These are phyloP conservation scores for Penicillium silybi DNA, from an alignment of 495 filamentous ascomycete species.

Conservation along the genomic window DNA sequence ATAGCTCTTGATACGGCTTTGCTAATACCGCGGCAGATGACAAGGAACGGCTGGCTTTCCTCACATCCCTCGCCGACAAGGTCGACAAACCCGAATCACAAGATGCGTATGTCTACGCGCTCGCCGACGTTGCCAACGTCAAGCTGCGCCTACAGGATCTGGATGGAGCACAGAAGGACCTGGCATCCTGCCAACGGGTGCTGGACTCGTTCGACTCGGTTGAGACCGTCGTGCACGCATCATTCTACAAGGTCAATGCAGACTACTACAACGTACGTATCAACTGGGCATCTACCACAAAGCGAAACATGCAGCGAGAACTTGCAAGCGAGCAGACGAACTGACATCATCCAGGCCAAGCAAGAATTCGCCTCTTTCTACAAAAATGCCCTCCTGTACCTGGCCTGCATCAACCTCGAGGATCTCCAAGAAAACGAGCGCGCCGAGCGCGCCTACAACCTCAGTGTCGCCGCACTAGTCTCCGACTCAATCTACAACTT, in stretches of 20 bases:
- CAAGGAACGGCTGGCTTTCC: slow-evolving; percentile 81
- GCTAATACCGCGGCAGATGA: slow-evolving; percentile 55
- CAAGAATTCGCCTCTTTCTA: slow-evolving; percentile 93
- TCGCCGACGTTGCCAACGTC: slow-evolving; percentile 83
- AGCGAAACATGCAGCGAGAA: too few relatives aligned
- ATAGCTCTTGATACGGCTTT: not conserved
- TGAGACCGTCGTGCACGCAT: slow-evolving; percentile 92
- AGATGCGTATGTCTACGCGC: slow-evolving; percentile 94
- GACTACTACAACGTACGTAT: slow-evolving; percentile 78
- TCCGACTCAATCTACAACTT: slow-evolving; percentile 98
- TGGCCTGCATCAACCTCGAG: slow-evolving; percentile 86
- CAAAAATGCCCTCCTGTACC: slow-evolving; percentile 94
- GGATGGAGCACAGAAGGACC: slow-evolving; percentile 73
- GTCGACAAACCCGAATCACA: slow-evolving; percentile 91
- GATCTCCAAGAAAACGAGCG: slow-evolving; percentile 69
- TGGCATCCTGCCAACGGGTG: slow-evolving; percentile 81
- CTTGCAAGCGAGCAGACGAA: not conserved
- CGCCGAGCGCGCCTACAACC: slow-evolving; percentile 80
- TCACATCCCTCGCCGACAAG: slow-evolving; percentile 76
- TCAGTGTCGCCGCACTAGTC: slow-evolving; percentile 85
- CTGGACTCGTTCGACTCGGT: slow-evolving; percentile 92
- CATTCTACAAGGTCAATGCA: slow-evolving; percentile 94
- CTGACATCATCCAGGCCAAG: slow-evolving; percentile 54
- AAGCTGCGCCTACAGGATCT: slow-evolving; percentile 73
- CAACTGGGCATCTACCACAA: not conserved